phyloP scores from a whole-genome alignment of 2,329 filamentous ascomycete genomes.

The Pezizomycotina sp. region DNA sequence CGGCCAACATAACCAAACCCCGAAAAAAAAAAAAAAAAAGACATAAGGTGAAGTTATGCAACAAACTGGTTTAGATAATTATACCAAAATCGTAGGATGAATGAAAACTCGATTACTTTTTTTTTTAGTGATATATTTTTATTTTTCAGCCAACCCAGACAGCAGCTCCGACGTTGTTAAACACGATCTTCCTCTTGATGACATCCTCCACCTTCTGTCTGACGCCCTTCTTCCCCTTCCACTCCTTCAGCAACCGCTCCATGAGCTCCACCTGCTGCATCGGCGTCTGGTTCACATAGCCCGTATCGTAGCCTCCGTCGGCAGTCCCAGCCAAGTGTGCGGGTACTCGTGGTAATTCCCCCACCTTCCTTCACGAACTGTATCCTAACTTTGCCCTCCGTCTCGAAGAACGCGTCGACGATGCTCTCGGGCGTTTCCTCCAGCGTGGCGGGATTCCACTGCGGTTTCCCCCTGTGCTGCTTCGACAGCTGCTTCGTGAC shows the following conservation, averaged over 20 bases:
- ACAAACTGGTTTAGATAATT: too few species aligned
- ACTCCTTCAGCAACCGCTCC: constrained; percentile 12
- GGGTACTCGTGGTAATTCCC: constrained; percentile 57
- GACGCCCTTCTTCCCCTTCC: constrained; percentile 15
- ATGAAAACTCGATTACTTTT: too few species aligned
- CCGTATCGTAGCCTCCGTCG: constrained; percentile 40
- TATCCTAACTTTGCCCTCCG: constrained; percentile 35
- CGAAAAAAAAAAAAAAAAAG: too few species aligned
- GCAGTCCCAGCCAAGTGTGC: constrained; percentile 51
- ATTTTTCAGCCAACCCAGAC: too few species aligned
- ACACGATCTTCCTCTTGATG: constrained; percentile 42
- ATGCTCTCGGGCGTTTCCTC: constrained; percentile 48
- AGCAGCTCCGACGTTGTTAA: too few species aligned
- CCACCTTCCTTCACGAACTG: constrained; percentile 41
- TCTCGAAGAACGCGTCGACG: constrained; percentile 50
- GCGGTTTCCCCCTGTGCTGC: constrained; percentile 35
- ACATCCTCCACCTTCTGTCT: constrained; percentile 35
- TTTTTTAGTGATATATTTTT: too few species aligned
- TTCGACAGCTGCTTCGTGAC: constrained; percentile 55
- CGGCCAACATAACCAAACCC: too few species aligned
- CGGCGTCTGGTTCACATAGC: constrained; percentile 10
- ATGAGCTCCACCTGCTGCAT: constrained; percentile 5
- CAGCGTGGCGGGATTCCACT: constrained; percentile 61
- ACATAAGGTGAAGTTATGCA: too few species aligned
- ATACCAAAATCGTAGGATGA: too few species aligned